Evolutionary conservation across 108 stramenopile species (phyloP).

Genomic region (Aureococcus anophagefferens): DNA sequence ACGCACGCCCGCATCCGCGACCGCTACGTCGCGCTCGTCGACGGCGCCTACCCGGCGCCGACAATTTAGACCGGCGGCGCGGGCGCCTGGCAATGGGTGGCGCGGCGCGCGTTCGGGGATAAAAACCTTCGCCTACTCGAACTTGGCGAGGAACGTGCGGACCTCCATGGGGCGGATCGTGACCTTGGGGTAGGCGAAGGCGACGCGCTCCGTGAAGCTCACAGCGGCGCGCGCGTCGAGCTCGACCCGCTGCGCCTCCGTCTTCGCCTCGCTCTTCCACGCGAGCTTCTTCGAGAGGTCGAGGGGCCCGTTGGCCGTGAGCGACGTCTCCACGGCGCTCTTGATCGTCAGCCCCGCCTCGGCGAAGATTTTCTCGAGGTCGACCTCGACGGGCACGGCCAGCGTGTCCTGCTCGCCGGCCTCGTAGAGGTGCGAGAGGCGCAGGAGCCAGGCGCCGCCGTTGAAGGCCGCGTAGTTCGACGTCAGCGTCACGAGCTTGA

Average conservation of each 20-base stretch:
- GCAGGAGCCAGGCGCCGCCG: constrained; percentile 40
- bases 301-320: constrained; percentile 42
- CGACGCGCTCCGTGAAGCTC: background rate
- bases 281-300: background rate
- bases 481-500: constrained; percentile 57
- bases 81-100: background rate
- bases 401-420: constrained; percentile 47
- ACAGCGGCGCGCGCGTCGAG: constrained; percentile 8
- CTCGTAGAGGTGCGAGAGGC: constrained; percentile 82
- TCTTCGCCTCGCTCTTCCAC: constrained; percentile 18
- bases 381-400: constrained; percentile 45
- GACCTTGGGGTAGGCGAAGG: constrained; percentile 11
- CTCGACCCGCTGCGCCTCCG: constrained; percentile 25
- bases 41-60: constrained; percentile 1
- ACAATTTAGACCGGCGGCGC: background rate
- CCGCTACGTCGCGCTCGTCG: background rate
- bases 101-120: background rate
- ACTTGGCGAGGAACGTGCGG: constrained; percentile 35
- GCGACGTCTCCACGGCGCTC: constrained; percentile 40
- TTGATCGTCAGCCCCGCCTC: constrained; percentile 15
- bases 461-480: constrained; percentile 10
- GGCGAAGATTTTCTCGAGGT: constrained; percentile 38
- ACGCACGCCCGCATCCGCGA: background rate
- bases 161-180: constrained; percentile 49
- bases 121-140: background rate